These are phyloP conservation scores for Scedosporium dehoogii DNA, from an alignment of 2,329 filamentous ascomycete species.

Conservation along the genomic window DNA sequence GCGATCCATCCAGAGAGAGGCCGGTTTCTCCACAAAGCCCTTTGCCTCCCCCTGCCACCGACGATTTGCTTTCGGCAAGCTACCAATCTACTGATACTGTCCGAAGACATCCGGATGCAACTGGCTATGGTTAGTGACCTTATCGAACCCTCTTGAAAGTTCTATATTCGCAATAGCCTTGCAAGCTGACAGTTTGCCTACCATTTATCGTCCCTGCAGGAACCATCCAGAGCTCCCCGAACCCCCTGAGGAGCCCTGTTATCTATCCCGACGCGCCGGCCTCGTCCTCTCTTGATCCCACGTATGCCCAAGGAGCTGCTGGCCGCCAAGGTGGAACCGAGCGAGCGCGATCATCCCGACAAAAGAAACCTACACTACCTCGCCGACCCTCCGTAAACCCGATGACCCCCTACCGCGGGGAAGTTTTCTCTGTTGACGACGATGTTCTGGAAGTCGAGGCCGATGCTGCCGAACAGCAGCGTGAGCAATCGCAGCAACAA, in stretches of 20 bases:
- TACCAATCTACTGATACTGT: slow-evolving; percentile 51
- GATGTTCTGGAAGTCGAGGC: slow-evolving; percentile 70
- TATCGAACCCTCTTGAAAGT: not conserved
- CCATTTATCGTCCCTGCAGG: slow-evolving; percentile 15
- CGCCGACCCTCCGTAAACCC: slow-evolving; percentile 65
- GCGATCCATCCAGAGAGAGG: not conserved
- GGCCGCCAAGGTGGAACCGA: slow-evolving; percentile 36
- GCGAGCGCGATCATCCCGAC: slow-evolving; percentile 37
- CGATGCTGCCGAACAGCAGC: slow-evolving; percentile 36
- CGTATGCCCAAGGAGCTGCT: slow-evolving; percentile 28
- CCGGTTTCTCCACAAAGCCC: not conserved
- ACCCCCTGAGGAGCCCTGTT: not conserved
- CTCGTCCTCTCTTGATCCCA: slow-evolving; percentile 24
- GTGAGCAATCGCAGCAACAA: slow-evolving; percentile 21
- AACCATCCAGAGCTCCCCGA: slow-evolving; percentile 20
- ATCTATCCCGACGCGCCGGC: slow-evolving; percentile 7
- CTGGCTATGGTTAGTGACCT: slow-evolving; percentile 42
- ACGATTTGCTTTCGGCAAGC: slow-evolving; percentile 41
- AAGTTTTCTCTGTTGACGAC: slow-evolving; percentile 86
- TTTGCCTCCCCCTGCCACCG: slow-evolving; percentile 11
- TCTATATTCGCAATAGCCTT: not conserved
- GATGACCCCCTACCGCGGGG: slow-evolving; percentile 67
- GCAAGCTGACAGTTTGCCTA: not conserved
- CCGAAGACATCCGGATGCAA: slow-evolving; percentile 43
- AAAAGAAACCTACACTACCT: slow-evolving; percentile 62